phyloP scores from a whole-genome alignment of 75 land plant species.

The Cunninghamia lanceolata region DNA sequence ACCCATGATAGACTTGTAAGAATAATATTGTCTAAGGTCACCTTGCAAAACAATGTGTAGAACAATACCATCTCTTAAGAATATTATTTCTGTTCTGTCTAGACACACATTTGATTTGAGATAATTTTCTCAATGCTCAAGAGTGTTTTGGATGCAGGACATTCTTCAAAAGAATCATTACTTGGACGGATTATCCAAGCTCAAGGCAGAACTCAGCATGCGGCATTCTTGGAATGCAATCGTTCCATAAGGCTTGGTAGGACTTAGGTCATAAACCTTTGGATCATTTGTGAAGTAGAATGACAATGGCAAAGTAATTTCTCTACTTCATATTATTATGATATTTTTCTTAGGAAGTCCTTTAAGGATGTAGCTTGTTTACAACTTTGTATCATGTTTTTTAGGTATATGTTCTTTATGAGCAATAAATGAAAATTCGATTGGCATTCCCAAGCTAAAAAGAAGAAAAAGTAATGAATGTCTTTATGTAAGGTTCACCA shows the following conservation, averaged over 20 bases:
- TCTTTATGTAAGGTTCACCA: not conserved
- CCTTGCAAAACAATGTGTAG: not conserved
- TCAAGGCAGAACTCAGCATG: slow-evolving; percentile 91
- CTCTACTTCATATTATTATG: not conserved
- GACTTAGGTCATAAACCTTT: not conserved
- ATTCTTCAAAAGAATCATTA: slow-evolving; percentile 42
- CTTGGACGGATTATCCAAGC: slow-evolving; percentile 47
- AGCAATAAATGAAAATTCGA: not conserved
- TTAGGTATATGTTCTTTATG: not conserved
- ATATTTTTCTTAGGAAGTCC: not conserved
- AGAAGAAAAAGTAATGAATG: not conserved
- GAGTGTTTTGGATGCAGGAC: slow-evolving; percentile 47
- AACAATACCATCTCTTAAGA: not conserved
- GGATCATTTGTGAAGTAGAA: not conserved
- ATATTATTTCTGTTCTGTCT: not conserved
- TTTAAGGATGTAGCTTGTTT: not conserved
- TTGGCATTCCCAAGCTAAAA: not conserved
- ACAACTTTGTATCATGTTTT: not conserved
- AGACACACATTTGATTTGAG: not conserved
- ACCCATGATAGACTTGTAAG: not conserved
- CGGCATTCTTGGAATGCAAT: slow-evolving; percentile 62
- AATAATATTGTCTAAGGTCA: not conserved
- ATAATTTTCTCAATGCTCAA: not conserved
- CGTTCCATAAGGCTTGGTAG: slow-evolving; percentile 33
- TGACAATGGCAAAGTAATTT: not conserved